These are phyloP conservation scores for Malus fusca DNA, from an alignment of 306 rosid species.

Conservation along the genomic window DNA sequence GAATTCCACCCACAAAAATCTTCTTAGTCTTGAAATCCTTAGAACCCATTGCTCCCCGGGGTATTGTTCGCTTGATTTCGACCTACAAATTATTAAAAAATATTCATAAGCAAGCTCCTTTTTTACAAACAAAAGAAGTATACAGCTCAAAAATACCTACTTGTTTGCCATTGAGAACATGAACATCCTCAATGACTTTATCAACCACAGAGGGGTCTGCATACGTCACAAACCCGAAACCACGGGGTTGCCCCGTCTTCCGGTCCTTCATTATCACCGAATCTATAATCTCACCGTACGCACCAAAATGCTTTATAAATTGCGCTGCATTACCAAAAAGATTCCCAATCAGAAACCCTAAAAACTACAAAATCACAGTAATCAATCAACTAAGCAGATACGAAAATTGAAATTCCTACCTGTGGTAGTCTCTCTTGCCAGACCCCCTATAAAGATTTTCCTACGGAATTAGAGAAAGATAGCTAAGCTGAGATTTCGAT, in stretches of 20 bases:
- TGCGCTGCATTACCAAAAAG: slow-evolving; percentile 48
- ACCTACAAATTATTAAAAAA: slow-evolving; percentile 45
- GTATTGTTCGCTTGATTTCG: slow-evolving; percentile 95
- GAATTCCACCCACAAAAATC: slow-evolving; percentile 92
- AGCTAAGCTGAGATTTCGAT: slow-evolving; percentile 13
- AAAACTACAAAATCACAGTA: not conserved
- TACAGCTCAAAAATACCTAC: slow-evolving; percentile 24
- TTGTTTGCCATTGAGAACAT: slow-evolving; percentile 76
- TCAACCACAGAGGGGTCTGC: slow-evolving; percentile 83
- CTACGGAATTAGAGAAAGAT: slow-evolving; percentile 51
- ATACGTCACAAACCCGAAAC: slow-evolving; percentile 86
- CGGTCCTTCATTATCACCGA: slow-evolving; percentile 95
- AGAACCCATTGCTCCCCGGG: slow-evolving; percentile 73
- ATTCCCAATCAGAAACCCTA: slow-evolving; percentile 9
- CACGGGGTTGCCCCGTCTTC: slow-evolving; percentile 89
- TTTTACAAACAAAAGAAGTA: not conserved
- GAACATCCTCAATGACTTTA: slow-evolving; percentile 73
- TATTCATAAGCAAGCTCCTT: not conserved
- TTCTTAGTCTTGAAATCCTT: slow-evolving; percentile 89
- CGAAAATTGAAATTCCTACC: slow-evolving; percentile 44
- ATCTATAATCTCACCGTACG: slow-evolving; percentile 78
- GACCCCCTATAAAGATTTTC: slow-evolving; percentile 93
- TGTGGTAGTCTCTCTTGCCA: slow-evolving; percentile 87
- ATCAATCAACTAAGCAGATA: slow-evolving; percentile 1
- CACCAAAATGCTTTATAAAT: slow-evolving; percentile 77